Base-by-base conservation (phyloP, 768 basidiomycete genomes). In the Suillus subalutaceus region DNA sequence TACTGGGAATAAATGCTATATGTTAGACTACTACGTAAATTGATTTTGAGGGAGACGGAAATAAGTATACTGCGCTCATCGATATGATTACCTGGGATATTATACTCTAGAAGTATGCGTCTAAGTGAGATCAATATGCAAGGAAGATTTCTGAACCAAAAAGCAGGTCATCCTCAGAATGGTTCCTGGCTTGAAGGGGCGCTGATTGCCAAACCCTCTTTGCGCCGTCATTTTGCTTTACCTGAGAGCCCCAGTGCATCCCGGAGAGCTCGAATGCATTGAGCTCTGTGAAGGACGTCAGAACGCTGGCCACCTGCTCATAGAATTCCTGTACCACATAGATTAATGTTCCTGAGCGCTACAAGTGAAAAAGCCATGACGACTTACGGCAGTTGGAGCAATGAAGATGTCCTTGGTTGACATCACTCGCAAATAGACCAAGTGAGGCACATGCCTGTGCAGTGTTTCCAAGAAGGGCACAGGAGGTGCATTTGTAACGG, bases 211-310 rank as follows among this genome's bases (percentile, higher is more conserved):
- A 88, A 7, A 83, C 77, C 38, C 80, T 79, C 67, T 80, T 83
- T 46, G 80, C 74, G 40, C 83, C 79, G 58, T 80, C 74, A 62
- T 78, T 73, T 68, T 82, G 81, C 68, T 77, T 80, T 56, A 77
- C 80, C n/a, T 83, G 81, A 6, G 86, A 87, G 58, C 84, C 82
- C 90, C 91, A 93, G 69, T 89, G 89, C 78, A 92, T 86, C 41
- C 91, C 92, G 57, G 85, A 88, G 37, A 93, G 84, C 73, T 92
- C 91, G 71, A 91, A 91, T 56, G 85, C 84, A 67, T 83, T 79
- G 43, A 93, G 83, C 63, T 85, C 78, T n/a, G 85, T 78, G 67
- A 93, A 84, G 9, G 83, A 82, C n/a, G 83, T 80, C 67, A 93
- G 81, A 7, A 82, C 79, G 58, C 78, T 77, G 63, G 89, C 84